A percentile compares a stretch with the other conserved stretches of the same genome.
These are phyloP conservation scores for Calophaca sinica DNA, from an alignment of 306 rosid genomes.

Conservation along the genomic window DNA sequence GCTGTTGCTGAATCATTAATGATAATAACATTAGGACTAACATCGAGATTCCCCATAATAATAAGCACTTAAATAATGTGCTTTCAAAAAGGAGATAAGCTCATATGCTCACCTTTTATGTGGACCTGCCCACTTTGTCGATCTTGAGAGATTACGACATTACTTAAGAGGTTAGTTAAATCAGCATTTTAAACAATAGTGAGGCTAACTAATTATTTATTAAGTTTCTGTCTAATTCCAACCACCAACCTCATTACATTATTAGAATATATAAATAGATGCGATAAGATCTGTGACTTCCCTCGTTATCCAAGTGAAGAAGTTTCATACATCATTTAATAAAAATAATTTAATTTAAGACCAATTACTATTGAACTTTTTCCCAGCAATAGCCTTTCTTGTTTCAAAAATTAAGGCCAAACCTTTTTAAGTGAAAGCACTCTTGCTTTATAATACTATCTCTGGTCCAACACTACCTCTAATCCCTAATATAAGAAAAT, in stretches of 20 bases:
- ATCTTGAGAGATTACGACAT: slow-evolving; percentile 11
- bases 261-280: slow-evolving; percentile 33
- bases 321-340: not conserved
- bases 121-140: slow-evolving; percentile 41
- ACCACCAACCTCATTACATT: not conserved
- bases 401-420: slow-evolving; percentile 3
- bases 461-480: too few relatives aligned
- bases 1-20: slow-evolving; percentile 14
- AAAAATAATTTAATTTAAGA: not conserved
- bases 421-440: too few relatives aligned
- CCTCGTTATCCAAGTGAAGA: not conserved
- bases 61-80: slow-evolving; percentile 23
- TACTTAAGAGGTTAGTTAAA: slow-evolving; percentile 4
- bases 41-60: slow-evolving; percentile 22
- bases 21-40: slow-evolving; percentile 27
- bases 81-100: slow-evolving; percentile 22
- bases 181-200: slow-evolving; percentile 13
- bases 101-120: slow-evolving; percentile 12
- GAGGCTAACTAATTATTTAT: not conserved
- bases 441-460: too few relatives aligned
- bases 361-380: not conserved
- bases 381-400: slow-evolving; percentile 23
- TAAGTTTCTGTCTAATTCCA: not conserved
- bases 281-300: not conserved
- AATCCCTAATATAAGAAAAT: too few relatives aligned